Evolutionary conservation across 1,139 yeast species (phyloP).

Genomic region (Candida buenavistaensis): DNA sequence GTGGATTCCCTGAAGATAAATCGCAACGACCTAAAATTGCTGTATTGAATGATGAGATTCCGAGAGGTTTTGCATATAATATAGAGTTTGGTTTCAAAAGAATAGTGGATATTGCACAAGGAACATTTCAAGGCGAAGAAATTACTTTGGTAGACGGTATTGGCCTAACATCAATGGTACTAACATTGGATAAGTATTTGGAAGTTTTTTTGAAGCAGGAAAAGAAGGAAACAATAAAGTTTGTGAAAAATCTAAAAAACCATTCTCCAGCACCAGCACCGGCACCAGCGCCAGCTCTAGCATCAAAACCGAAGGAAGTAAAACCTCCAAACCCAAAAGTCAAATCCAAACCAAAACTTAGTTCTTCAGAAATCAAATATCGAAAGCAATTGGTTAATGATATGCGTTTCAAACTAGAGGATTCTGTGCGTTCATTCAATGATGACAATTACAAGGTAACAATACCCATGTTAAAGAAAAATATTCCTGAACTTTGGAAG

Average conservation of each 20-base stretch:
- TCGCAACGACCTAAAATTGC: slow-evolving; percentile 41
- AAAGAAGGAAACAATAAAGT: slow-evolving; percentile 47
- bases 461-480: slow-evolving; percentile 20
- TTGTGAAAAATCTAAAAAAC: slow-evolving; percentile 23
- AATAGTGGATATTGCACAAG: slow-evolving; percentile 44
- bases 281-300: slow-evolving; percentile 4
- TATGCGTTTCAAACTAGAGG: slow-evolving; percentile 23
- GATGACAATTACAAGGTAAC: slow-evolving; percentile 24
- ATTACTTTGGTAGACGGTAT: slow-evolving; percentile 44
- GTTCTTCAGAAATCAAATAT: slow-evolving; percentile 13
- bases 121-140: slow-evolving; percentile 17
- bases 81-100: slow-evolving; percentile 62
- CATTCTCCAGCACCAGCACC: slow-evolving; percentile 4
- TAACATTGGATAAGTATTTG: slow-evolving; percentile 57
- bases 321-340: slow-evolving; percentile 2
- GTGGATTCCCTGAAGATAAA: slow-evolving; percentile 48
- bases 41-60: slow-evolving; percentile 69
- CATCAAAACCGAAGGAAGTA: slow-evolving; percentile 2
- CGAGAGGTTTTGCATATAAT: slow-evolving; percentile 67
- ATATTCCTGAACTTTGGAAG: slow-evolving; percentile 24
- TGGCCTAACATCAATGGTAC: slow-evolving; percentile 53
- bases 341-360: slow-evolving; percentile 5
- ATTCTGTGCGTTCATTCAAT: slow-evolving; percentile 26
- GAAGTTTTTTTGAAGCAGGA: slow-evolving; percentile 60
- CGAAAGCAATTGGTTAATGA: slow-evolving; percentile 23